Conservation (phyloP, 1,284 basidiomycete species). For the Amylostereum areolatum region DNA sequence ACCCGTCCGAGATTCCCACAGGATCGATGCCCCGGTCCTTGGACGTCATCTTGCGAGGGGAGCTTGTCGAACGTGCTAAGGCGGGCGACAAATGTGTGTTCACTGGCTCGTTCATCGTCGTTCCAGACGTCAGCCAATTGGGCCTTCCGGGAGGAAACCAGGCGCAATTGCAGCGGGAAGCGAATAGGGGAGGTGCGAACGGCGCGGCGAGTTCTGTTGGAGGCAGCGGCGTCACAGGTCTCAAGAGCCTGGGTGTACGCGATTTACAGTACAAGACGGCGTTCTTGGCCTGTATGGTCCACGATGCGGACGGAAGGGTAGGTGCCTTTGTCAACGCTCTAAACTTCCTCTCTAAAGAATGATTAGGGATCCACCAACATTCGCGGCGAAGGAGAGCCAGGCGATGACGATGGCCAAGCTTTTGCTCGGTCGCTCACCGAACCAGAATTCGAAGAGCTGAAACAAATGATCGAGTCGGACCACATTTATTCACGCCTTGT, state of each 20-base stretch:
- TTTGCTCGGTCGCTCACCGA: slow-evolving; percentile 88
- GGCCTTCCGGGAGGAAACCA: slow-evolving; percentile 93
- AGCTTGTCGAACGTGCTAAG: slow-evolving; percentile 96
- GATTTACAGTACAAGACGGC: slow-evolving; percentile 99
- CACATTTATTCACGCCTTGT: slow-evolving; percentile 95
- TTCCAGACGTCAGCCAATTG: slow-evolving; percentile 96
- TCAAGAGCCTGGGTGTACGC: slow-evolving; percentile 92
- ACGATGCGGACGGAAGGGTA: slow-evolving; percentile 82
- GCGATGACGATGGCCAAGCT: slow-evolving; percentile 70
- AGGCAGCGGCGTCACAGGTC: slow-evolving; percentile 85
- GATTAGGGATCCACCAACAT: slow-evolving; percentile 75
- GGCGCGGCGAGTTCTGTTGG: slow-evolving; percentile 65
- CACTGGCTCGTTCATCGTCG: slow-evolving; percentile 96
- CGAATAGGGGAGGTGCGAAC: slow-evolving; percentile 57
- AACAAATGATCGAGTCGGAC: slow-evolving; percentile 87
- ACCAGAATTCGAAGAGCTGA: slow-evolving; percentile 93
- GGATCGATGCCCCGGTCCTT: slow-evolving; percentile 97
- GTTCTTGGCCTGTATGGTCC: slow-evolving; percentile 97
- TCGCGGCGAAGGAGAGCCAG: slow-evolving; percentile 79
- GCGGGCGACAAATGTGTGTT: slow-evolving; percentile 99
- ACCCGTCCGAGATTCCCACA: slow-evolving; percentile 97
- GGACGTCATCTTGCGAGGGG: slow-evolving; percentile 92
- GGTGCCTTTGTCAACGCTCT: slow-evolving; percentile 23
- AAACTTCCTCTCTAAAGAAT: slow-evolving; percentile 4
- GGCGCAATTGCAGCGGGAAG: slow-evolving; percentile 87